phyloP scores from a whole-genome alignment of 805 yeast genomes.

The Candida krabiensis region DNA sequence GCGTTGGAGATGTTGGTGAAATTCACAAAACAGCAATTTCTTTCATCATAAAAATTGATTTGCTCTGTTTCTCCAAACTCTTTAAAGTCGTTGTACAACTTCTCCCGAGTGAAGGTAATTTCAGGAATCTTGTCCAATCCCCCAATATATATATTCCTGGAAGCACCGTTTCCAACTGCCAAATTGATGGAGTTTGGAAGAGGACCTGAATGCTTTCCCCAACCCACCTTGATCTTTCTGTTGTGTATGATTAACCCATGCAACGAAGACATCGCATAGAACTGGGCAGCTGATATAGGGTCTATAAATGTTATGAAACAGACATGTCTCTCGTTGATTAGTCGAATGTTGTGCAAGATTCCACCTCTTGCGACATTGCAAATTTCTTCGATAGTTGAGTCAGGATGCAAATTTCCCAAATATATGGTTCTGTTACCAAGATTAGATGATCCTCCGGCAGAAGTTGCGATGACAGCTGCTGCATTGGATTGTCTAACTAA shows the following conservation, averaged over 20 bases:
- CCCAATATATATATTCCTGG: slow-evolving; percentile 90
- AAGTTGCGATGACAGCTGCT: slow-evolving; percentile 94
- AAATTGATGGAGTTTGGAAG: slow-evolving; percentile 80
- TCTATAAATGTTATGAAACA: slow-evolving; percentile 95
- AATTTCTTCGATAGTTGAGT: slow-evolving; percentile 84
- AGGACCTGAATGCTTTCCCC: slow-evolving; percentile 98
- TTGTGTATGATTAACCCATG: slow-evolving; percentile 87
- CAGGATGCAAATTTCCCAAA: slow-evolving; percentile 86
- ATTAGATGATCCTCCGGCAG: slow-evolving; percentile 91
- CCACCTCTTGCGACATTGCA: slow-evolving; percentile 98
- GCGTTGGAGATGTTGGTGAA: slow-evolving; percentile 91
- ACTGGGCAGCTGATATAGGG: slow-evolving; percentile 97
- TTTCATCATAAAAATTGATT: slow-evolving; percentile 80
- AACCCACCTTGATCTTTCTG: slow-evolving; percentile 86
- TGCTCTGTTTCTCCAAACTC: slow-evolving; percentile 95
- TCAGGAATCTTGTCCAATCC: slow-evolving; percentile 35
- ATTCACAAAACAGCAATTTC: slow-evolving; percentile 87
- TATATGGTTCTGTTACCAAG: slow-evolving; percentile 93
- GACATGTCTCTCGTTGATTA: slow-evolving; percentile 81
- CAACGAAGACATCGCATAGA: slow-evolving; percentile 88
- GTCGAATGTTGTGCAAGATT: slow-evolving; percentile 76
- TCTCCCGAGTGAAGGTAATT: slow-evolving; percentile 34
- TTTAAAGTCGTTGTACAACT: slow-evolving; percentile 70
- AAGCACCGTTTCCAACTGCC: slow-evolving; percentile 92
- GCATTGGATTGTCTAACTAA: slow-evolving; percentile 93